Conservation (phyloP, 1,284 basidiomycete species). For the Stygiomarasmius scandens region DNA sequence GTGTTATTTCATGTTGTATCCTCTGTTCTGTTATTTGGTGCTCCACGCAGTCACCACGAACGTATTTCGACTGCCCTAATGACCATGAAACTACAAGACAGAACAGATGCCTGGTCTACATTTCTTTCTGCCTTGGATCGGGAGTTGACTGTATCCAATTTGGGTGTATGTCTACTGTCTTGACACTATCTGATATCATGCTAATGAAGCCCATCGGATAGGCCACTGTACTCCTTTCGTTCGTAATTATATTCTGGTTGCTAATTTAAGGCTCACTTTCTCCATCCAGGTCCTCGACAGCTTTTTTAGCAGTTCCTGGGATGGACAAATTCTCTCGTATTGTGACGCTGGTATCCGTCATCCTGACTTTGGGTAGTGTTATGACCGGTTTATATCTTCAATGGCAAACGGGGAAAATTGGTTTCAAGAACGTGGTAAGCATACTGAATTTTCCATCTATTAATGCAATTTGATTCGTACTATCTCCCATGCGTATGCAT, state of each 20-base stretch:
- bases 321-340: slow-evolving; percentile 5
- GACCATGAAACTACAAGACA: slow-evolving; percentile 1
- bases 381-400: slow-evolving; percentile 5
- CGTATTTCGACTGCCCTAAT: background rate
- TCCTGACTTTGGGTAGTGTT: slow-evolving; percentile 2
- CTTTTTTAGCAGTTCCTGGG: slow-evolving; percentile 2
- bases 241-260: too few relatives aligned
- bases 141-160: slow-evolving; percentile 4
- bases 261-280: too few relatives aligned
- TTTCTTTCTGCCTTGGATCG: background rate
- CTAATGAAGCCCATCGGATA: background rate
- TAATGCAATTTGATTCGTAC: background rate
- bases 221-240: slow-evolving; percentile 4
- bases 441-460: background rate
- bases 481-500: background rate
- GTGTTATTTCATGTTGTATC: background rate
- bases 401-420: slow-evolving; percentile 5
- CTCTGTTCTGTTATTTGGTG: background rate
- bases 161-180: background rate
- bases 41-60: slow-evolving; percentile 3
- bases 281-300: background rate
- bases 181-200: background rate
- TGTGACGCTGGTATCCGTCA: background rate
- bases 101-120: background rate
- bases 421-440: slow-evolving; percentile 1